Evolutionary conservation across 2,329 filamentous ascomycete species (phyloP).

Genomic region (Penicillium sp.): DNA sequence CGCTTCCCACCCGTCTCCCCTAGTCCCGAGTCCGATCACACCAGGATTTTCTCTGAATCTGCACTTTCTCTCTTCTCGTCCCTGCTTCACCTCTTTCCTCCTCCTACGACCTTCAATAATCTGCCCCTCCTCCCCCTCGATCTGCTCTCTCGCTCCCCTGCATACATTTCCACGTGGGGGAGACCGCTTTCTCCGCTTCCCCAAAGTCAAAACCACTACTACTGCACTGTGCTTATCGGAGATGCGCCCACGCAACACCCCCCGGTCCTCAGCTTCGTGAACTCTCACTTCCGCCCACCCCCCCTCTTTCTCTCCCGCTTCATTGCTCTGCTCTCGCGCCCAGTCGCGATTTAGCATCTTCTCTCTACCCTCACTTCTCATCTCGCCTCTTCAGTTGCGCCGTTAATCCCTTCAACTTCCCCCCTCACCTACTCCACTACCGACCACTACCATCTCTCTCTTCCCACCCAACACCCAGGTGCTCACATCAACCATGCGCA

Average conservation of each 20-base stretch:
- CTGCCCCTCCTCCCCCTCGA: background rate
- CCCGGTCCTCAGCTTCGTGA: conserved; percentile 19
- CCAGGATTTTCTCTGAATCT: background rate
- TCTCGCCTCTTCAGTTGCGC: background rate
- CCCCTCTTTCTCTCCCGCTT: conserved; percentile 9
- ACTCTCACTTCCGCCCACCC: conserved; percentile 4
- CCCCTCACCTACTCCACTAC: background rate
- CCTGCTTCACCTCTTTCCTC: no score
- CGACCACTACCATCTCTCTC: no score
- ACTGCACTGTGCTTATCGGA: conserved; percentile 12
- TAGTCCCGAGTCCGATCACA: background rate
- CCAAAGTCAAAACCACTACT: background rate
- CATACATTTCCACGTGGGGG: conserved; percentile 5
- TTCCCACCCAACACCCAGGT: background rate
- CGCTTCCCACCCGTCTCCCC: no score
- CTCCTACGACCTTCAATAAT: background rate
- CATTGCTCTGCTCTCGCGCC: background rate
- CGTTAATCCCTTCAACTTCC: background rate
- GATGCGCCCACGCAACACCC: conserved; percentile 15
- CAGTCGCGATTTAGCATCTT: background rate
- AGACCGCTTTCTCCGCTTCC: background rate
- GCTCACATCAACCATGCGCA: conserved; percentile 23
- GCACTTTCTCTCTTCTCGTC: background rate
- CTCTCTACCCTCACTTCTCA: background rate
- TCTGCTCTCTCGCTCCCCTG: background rate